Evolutionary conservation across 2,329 filamentous ascomycete genomes (phyloP).

Genomic region (Epicoccum sorghinum): DNA sequence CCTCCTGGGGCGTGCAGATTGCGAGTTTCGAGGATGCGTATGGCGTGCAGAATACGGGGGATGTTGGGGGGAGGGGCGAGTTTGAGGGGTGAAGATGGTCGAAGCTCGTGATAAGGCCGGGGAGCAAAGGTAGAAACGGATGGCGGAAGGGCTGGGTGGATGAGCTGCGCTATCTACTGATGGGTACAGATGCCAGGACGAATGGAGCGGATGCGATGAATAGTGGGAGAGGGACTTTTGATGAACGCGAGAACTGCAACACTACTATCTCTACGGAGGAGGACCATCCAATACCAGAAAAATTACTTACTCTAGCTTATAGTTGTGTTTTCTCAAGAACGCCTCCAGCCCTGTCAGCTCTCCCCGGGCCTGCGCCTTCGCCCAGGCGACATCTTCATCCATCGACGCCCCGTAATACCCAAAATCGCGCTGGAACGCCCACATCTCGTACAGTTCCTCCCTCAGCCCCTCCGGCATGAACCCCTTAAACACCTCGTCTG

Average conservation of each 20-base stretch:
- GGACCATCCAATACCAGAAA: no score
- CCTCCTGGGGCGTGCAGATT: conserved; percentile 44
- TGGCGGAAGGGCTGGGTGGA: no score
- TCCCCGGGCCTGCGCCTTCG: conserved; percentile 30
- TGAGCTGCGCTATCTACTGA: no score
- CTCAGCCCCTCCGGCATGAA: conserved; percentile 27
- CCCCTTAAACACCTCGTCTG: conserved; percentile 35
- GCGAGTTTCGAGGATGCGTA: conserved; percentile 47
- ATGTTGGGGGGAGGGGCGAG: conserved; percentile 37
- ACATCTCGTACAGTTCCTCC: conserved; percentile 38
- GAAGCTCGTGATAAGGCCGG: no score
- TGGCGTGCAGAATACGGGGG: conserved; percentile 39
- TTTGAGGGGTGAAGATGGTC: conserved; percentile 41
- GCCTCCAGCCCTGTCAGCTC: conserved; percentile 35
- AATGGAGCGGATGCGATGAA: no score
- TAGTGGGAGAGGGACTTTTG: no score
- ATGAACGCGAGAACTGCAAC: no score
- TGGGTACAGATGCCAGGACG: no score
- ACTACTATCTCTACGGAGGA: no score
- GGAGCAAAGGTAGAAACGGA: no score
- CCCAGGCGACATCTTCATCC: conserved; percentile 34
- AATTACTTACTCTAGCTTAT: conserved; percentile 25
- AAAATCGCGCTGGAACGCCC: conserved; percentile 31
- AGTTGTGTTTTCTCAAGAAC: conserved; percentile 32
- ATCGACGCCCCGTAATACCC: conserved; percentile 37